These are phyloP conservation scores for Kodamaea plutei DNA, from an alignment of 1,139 yeast species.

Conservation along the genomic window DNA sequence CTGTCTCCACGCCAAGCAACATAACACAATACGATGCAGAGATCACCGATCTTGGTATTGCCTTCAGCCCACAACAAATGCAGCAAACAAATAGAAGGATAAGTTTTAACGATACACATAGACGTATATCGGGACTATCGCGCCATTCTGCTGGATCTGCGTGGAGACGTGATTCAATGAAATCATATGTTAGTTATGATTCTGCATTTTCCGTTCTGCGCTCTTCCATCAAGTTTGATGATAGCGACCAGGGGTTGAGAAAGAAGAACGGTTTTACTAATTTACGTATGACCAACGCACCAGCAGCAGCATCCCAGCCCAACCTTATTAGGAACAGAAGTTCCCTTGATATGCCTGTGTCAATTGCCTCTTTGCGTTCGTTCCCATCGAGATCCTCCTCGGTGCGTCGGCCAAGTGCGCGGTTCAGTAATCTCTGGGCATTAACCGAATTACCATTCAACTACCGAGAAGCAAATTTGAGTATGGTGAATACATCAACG, in stretches of 20 bases:
- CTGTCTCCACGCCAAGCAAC: slow-evolving; percentile 40
- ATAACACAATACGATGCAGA: slow-evolving; percentile 41
- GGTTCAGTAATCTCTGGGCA: slow-evolving; percentile 39
- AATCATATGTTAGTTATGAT: slow-evolving; percentile 54
- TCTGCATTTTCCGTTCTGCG: slow-evolving; percentile 45
- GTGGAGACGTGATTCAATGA: slow-evolving; percentile 35
- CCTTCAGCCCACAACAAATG: slow-evolving; percentile 41
- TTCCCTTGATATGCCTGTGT: slow-evolving; percentile 24
- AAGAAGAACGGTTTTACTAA: slow-evolving; percentile 39
- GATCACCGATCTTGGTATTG: slow-evolving; percentile 43
- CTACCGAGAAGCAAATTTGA: slow-evolving; percentile 10
- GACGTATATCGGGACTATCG: slow-evolving; percentile 21
- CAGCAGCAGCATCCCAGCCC: slow-evolving; percentile 4
- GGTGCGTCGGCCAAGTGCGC: slow-evolving; percentile 27
- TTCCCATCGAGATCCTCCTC: slow-evolving; percentile 24
- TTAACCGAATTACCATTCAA: slow-evolving; percentile 42
- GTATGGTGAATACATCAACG: too few species aligned
- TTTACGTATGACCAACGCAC: slow-evolving; percentile 18
- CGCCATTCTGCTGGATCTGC: slow-evolving; percentile 27
- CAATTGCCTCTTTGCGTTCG: slow-evolving; percentile 21
- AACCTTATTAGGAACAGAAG: slow-evolving; percentile 11
- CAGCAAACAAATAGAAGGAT: too few species aligned
- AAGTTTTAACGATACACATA: too few species aligned
- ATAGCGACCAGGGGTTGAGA: slow-evolving; percentile 21
- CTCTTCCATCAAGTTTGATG: slow-evolving; percentile 17